Evolutionary conservation across 306 rosid genomes (phyloP).

Genomic region (Castanopsis chinensis): DNA sequence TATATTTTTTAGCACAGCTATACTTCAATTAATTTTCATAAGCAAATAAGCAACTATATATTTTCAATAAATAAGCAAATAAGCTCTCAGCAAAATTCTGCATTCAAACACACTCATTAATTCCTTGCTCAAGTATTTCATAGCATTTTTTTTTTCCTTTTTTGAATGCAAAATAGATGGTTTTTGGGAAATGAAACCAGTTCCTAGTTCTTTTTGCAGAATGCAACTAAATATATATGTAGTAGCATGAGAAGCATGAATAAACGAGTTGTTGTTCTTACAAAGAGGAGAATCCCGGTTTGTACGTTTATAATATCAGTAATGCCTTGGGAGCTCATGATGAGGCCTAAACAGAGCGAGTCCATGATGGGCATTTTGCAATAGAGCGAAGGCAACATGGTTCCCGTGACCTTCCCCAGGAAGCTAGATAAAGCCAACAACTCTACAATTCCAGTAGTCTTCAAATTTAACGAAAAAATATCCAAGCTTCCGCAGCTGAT

Average conservation of each 20-base stretch:
- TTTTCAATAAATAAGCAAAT: too few species aligned
- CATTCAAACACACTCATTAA: too few species aligned
- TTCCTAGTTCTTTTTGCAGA: background rate
- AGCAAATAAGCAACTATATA: too few species aligned
- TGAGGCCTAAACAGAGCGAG: constrained; percentile 46
- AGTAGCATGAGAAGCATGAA: background rate
- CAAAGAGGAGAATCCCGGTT: constrained; percentile 9
- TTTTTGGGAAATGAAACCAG: too few species aligned
- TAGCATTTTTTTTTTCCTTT: too few species aligned
- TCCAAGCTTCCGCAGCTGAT: constrained; percentile 29
- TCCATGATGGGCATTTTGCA: constrained; percentile 42
- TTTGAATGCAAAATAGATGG: too few species aligned
- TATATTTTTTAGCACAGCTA: too few species aligned
- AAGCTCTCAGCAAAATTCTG: too few species aligned
- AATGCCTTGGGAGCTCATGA: constrained; percentile 57
- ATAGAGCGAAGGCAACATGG: constrained; percentile 54
- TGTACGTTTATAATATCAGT: constrained; percentile 42
- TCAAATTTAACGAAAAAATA: background rate
- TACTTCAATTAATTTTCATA: too few species aligned
- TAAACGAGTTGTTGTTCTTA: constrained; percentile 22
- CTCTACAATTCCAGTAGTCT: constrained; percentile 5
- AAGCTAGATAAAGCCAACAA: constrained; percentile 31
- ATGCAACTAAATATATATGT: background rate
- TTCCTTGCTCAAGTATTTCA: too few species aligned
- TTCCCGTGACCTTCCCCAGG: constrained; percentile 42